phyloP scores from a whole-genome alignment of 768 basidiomycete genomes.

The Piloderma croceum region DNA sequence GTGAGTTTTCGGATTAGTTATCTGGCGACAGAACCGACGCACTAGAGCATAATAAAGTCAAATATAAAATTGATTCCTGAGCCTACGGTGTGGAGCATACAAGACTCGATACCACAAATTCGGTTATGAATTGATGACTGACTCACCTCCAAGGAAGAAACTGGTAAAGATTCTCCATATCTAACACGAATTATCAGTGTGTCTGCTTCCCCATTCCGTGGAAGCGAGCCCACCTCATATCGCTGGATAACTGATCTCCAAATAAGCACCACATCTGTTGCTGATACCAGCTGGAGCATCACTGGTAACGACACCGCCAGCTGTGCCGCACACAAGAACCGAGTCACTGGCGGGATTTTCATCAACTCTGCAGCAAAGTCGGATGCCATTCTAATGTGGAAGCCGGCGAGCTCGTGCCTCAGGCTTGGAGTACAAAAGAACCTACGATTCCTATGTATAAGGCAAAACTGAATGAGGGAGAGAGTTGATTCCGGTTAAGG shows the following conservation, averaged over 20 bases:
- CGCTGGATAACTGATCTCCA: slow-evolving; percentile 25
- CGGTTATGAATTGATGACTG: not conserved
- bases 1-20: not conserved
- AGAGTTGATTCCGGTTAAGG: too few species aligned
- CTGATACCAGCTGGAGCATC: slow-evolving; percentile 34
- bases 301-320: slow-evolving; percentile 38
- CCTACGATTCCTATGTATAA: too few species aligned
- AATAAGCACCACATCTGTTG: slow-evolving; percentile 38
- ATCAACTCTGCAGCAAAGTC: slow-evolving; percentile 35
- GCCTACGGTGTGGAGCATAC: too few species aligned
- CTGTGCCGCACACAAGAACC: slow-evolving; percentile 40
- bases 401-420: too few species aligned
- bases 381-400: slow-evolving; percentile 22
- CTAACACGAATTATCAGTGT: slow-evolving; percentile 18
- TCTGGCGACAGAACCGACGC: slow-evolving; percentile 8
- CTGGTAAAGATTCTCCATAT: slow-evolving; percentile 44
- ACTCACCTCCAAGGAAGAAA: slow-evolving; percentile 45
- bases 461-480: too few species aligned
- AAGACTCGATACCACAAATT: too few species aligned
- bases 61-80: slow-evolving; percentile 32
- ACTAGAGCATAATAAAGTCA: slow-evolving; percentile 41
- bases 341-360: slow-evolving; percentile 55
- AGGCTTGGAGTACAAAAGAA: too few species aligned
- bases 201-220: not conserved
- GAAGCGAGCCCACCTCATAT: slow-evolving; percentile 31